Evolutionary conservation across 163 green algal species (phyloP), one percentile per base, ranked within the genome.

Genomic region (Chlorella variabilis): DNA sequence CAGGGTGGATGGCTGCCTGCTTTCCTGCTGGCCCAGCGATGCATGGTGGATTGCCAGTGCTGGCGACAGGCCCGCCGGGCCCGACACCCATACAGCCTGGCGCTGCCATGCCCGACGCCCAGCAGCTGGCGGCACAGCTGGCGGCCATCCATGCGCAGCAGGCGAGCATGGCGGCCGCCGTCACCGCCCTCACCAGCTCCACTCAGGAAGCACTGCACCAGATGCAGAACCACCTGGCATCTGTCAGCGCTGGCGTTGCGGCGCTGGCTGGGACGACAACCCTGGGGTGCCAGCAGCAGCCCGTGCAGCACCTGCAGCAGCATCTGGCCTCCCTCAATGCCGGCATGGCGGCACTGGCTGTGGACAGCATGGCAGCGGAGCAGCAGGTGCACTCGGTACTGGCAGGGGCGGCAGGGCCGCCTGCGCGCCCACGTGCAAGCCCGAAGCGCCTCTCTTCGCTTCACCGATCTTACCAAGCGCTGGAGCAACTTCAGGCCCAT

Each of bases 391-490:
- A n/a, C n/a, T n/a, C n/a, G n/a, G n/a, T n/a, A n/a, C n/a, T n/a
- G n/a, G n/a, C n/a, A n/a, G n/a, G n/a, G n/a, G n/a, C n/a, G n/a
- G n/a, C n/a, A n/a, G n/a, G n/a, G n/a, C n/a, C n/a, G n/a, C n/a
- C n/a, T n/a, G n/a, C n/a, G n/a, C n/a, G n/a, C n/a, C n/a, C n/a
- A n/a, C n/a, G n/a, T n/a, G n/a, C n/a, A n/a, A n/a, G n/a, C n/a
- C n/a, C n/a, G n/a, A n/a, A n/a, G n/a, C 73, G 56, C 36, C 56
- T 80, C 17, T 80, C 73, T 27, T 80, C 73, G 4, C 56, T 80
- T 34, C 56, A 80, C 38, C 73, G 73, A 25, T 70, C 54, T 27
- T 80, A 71, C 38, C n/a, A 80, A 41, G 73, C 56, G 17, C 36
- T 80, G 56, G 56, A 80, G 27, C 73, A 70, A 25, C 49, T 66